Percentiles rank a stretch among this genome's conserved stretches.
Conservation (phyloP, 805 yeast species). For the Saturnispora silvae region DNA sequence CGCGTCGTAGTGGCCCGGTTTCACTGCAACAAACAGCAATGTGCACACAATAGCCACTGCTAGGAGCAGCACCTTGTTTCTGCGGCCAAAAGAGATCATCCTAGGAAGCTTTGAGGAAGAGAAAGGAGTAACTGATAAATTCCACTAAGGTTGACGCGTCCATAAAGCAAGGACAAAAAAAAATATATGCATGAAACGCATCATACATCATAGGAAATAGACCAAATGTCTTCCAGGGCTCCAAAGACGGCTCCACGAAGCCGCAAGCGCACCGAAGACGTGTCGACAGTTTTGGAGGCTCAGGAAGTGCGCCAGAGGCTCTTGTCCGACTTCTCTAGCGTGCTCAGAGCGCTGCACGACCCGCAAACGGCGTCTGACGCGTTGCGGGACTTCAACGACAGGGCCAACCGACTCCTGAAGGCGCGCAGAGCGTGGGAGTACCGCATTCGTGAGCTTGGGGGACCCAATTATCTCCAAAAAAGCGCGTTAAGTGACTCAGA, state of each 20-base stretch:
- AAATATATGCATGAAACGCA: background rate
- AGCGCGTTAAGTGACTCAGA: background rate
- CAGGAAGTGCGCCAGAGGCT: constrained; percentile 60
- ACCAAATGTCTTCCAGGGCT: background rate
- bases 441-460: constrained; percentile 60
- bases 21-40: constrained; percentile 2
- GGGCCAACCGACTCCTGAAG: constrained; percentile 50
- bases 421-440: constrained; percentile 76
- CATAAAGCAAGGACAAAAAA: background rate
- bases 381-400: constrained; percentile 65
- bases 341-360: constrained; percentile 56
- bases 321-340: constrained; percentile 50
- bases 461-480: constrained; percentile 42
- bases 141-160: no score
- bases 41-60: constrained; percentile 9
- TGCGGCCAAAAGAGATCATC: constrained; percentile 12
- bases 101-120: no score
- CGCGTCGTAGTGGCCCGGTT: background rate
- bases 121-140: no score
- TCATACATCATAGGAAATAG: no score
- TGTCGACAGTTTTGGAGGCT: constrained; percentile 43
- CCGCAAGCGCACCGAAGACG: constrained; percentile 22
- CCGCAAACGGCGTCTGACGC: constrained; percentile 44
- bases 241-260: background rate
- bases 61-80: constrained; percentile 8